Evolutionary conservation across 805 yeast genomes (phyloP), one percentile per base, ranked within the genome.

Genomic region (Wickerhamiella shivajii): DNA sequence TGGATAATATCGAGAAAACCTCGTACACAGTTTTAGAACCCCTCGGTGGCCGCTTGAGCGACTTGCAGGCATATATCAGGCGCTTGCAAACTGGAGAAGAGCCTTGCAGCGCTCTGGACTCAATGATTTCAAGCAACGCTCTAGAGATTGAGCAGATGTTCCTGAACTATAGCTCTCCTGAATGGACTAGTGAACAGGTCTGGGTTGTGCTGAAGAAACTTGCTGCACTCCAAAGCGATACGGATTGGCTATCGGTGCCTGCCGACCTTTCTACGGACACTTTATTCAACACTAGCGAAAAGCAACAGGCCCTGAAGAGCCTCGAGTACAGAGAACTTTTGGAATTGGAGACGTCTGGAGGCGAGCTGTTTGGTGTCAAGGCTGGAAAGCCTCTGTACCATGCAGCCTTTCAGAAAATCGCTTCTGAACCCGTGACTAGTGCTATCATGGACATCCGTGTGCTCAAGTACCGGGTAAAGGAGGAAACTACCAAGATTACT

Each of bases 21-120:
- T 12, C 30, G 4, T 24, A 32, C 5, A 25, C 28, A 10, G 38
- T 36, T 20, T 57, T 85, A 21, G 70, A 60, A 18, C 92, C 93
- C 9, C 57, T 90, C 18, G 98, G 98, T 14, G 98, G 98, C 25
- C 71, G 98, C 41, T 78, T 87, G 85, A 64, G 84, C 28, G 98
- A 90, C 53, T 62, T 90, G 33, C 95, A 90, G 55, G 76, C 87
- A 18, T 84, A 81, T 56, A 77, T 77, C 2, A 69, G 97, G 50
- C 76, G 97, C 33, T 69, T 90, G 12, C 74, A 74, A 45, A 72
- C 87, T 1, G 98, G 98, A 5, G 98, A 90, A 51, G 51, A 69
- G 6, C 92, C 94, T 2, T 46, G 57, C 7, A 77, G 67, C 33
- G 96, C 97, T 0, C 57, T 83, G 27, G 56, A 65, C 2, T 85